Evolutionary conservation across 768 basidiomycete species (phyloP), one percentile per base, ranked within the genome.

Genomic region (Boletus pseudo-olivaceus): DNA sequence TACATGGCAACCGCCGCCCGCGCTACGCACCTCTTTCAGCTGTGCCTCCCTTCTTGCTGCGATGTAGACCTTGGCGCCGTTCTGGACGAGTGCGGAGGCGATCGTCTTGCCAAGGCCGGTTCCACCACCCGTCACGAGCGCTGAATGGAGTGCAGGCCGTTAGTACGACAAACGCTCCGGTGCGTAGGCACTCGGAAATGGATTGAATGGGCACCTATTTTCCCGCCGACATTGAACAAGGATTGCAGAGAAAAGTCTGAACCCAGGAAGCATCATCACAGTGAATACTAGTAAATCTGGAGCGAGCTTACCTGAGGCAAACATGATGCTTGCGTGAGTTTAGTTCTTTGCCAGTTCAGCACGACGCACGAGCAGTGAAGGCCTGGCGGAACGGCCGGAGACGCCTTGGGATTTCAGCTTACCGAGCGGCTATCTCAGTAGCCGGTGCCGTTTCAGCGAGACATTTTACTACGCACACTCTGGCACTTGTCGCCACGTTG

Each of bases 21-120:
- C 2, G 19, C 11, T 26, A 47, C 78, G 48, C 52, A 87, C 89
- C 78, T 88, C 81, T 72, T 87, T 83, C 53, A 95, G 77, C 62
- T 87, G 86, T 19, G 76, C 67, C 73, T 90, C 88, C 67, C 92
- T 93, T 51, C 93, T 78, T 11, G 90, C 85, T 14, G 93, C 91
- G 60, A 95, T 93, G 73, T 94, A 93, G 39, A 96, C 93, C 61
- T 83, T 87, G 33, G 87, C 90, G 12, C 93, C 93, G 62, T 94
- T 93, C 71, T 86, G 82, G 1, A 87, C 88, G 61, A 91, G 86
- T 1, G 88, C 85, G 0, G 82, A 74, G 23, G 93, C 90, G 62
- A 94, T 92, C 81, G 90, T 87, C 63, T 82, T 84, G 8, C 92
- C 92, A 42, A 95, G 82, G 1, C 92, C 92, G 38, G 87, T 86